Conservation (phyloP, 1,284 basidiomycete species). For the Caloboletus firmus region DNA sequence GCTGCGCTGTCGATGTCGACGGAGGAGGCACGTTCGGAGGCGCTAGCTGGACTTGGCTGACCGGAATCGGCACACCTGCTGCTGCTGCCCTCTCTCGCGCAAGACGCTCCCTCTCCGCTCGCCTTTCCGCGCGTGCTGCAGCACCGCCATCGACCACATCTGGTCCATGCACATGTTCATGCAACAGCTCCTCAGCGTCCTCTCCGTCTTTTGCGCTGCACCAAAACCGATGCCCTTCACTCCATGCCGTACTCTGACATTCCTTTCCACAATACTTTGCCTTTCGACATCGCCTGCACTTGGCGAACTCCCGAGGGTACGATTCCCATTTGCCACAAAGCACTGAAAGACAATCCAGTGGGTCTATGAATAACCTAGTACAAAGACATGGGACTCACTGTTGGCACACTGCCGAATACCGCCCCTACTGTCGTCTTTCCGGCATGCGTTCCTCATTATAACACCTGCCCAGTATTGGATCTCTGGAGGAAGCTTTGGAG, state of each 20-base stretch:
- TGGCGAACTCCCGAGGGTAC: slow-evolving; percentile 94
- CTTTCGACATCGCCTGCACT: slow-evolving; percentile 93
- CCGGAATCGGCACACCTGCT: slow-evolving; percentile 19
- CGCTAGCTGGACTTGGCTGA: slow-evolving; percentile 14
- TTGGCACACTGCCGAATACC: slow-evolving; percentile 98
- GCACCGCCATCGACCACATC: slow-evolving; percentile 15
- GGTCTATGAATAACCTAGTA: not conserved
- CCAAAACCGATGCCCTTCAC: slow-evolving; percentile 94
- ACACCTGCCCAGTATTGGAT: slow-evolving; percentile 99
- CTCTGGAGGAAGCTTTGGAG: slow-evolving; percentile 78
- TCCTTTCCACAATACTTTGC: slow-evolving; percentile 99
- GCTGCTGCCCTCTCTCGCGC: slow-evolving; percentile 32
- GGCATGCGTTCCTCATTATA: slow-evolving; percentile 98
- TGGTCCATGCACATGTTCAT: slow-evolving; percentile 19
- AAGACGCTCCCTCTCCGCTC: slow-evolving; percentile 35
- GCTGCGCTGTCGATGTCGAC: slow-evolving; percentile 12
- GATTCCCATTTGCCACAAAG: slow-evolving; percentile 94
- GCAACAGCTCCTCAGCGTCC: slow-evolving; percentile 46
- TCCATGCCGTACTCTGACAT: slow-evolving; percentile 97
- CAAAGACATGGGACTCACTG: slow-evolving; percentile 50
- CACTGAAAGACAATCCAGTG: slow-evolving; percentile 51
- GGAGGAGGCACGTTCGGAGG: slow-evolving; percentile 20
- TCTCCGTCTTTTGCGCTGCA: slow-evolving; percentile 76
- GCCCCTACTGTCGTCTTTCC: slow-evolving; percentile 91
- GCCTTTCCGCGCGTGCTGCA: slow-evolving; percentile 26